Percentiles rank a stretch among this genome's conserved stretches.
phyloP scores from a whole-genome alignment of 129 eudicot species.

The Escallonia rubra region DNA sequence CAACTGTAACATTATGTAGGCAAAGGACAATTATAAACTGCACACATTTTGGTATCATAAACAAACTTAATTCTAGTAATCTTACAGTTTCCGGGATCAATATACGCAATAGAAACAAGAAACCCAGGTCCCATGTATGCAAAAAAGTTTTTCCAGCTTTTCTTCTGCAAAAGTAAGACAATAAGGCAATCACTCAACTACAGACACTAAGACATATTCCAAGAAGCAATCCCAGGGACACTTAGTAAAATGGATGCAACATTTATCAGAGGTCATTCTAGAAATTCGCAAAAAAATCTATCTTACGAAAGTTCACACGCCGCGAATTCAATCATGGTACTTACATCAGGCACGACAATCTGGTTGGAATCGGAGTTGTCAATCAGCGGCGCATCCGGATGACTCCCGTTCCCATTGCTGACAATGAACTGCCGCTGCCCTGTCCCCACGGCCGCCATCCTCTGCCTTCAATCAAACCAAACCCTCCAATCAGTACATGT shows the following conservation, averaged over 20 bases:
- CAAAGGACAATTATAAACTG: conserved; percentile 14
- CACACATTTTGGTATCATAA: not conserved
- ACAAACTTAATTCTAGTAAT: conserved; percentile 1
- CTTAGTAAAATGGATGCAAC: not conserved
- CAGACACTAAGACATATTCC: not conserved
- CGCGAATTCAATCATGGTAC: not conserved
- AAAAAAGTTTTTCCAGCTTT: conserved; percentile 89
- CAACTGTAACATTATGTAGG: conserved; percentile 53
- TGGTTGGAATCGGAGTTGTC: conserved; percentile 59
- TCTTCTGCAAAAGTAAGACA: conserved; percentile 50
- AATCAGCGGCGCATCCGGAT: conserved; percentile 46
- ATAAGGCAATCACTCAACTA: not conserved
- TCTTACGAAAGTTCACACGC: not conserved
- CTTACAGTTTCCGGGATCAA: conserved; percentile 99
- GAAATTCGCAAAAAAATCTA: not conserved
- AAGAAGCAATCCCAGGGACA: not conserved
- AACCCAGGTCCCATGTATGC: conserved; percentile 97
- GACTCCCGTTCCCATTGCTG: conserved; percentile 21
- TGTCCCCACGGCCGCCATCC: conserved; percentile 33
- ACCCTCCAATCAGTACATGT: too few species aligned
- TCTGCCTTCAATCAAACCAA: not conserved
- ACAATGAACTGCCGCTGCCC: conserved; percentile 73
- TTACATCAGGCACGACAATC: conserved; percentile 86
- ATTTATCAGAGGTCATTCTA: not conserved
- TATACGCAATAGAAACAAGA: conserved; percentile 94